A percentile compares a stretch with the other conserved stretches of the same genome.
Conservation (phyloP, 1,139 yeast genomes). For the Candida sanyaensis region DNA sequence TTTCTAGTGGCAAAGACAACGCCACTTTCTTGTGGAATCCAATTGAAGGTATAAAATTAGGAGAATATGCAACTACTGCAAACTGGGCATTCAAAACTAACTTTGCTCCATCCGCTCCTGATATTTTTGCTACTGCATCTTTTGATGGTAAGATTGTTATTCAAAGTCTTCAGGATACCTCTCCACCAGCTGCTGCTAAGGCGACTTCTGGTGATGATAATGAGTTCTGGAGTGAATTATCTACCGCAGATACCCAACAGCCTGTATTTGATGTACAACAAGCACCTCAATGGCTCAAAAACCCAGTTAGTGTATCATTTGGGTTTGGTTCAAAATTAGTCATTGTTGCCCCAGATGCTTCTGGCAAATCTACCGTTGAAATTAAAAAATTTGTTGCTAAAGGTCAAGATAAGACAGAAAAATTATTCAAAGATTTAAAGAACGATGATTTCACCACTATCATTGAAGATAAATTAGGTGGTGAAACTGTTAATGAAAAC, state of each 20-base stretch:
- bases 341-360: conserved; percentile 44
- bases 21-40: conserved; percentile 92
- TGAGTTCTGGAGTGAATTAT: conserved; percentile 78
- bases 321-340: conserved; percentile 95
- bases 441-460: conserved; percentile 54
- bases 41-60: conserved; percentile 63
- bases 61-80: conserved; percentile 88
- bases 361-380: conserved; percentile 46
- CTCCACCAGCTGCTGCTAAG: conserved; percentile 52
- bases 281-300: conserved; percentile 87
- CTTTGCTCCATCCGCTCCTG: conserved; percentile 89
- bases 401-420: conserved; percentile 40
- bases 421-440: conserved; percentile 60
- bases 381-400: conserved; percentile 52
- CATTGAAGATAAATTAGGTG: conserved; percentile 51
- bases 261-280: conserved; percentile 68
- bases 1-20: conserved; percentile 92
- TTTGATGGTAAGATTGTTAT: conserved; percentile 84
- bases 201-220: conserved; percentile 60
- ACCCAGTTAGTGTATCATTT: conserved; percentile 77
- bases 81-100: conserved; percentile 91
- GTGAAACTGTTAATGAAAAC: conserved; percentile 36
- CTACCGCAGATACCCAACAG: conserved; percentile 74
- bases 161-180: conserved; percentile 86
- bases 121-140: conserved; percentile 89